phyloP scores from a whole-genome alignment of 345 rosid genomes.

The Pistacia vera region DNA sequence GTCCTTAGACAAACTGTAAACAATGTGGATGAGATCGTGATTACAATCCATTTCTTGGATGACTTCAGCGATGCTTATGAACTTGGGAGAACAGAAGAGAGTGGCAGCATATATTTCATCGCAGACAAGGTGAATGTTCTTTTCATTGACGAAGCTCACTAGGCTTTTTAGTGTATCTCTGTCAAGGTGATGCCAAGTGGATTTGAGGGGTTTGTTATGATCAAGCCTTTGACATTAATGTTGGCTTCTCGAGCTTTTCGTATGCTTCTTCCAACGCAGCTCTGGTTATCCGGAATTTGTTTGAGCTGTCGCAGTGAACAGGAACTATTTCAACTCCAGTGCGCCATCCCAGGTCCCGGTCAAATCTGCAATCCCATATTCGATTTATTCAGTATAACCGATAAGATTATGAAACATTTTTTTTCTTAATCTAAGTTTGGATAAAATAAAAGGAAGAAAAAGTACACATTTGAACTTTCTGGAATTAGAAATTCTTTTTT shows the following conservation, averaged over 20 bases:
- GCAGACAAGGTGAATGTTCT: slow-evolving; percentile 71
- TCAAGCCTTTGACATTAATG: slow-evolving; percentile 68
- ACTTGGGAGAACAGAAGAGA: slow-evolving; percentile 52
- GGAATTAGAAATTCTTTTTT: too few relatives aligned
- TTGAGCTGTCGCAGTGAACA: slow-evolving; percentile 65
- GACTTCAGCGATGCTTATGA: slow-evolving; percentile 68
- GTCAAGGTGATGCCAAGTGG: slow-evolving; percentile 76
- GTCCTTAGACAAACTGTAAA: slow-evolving; percentile 89
- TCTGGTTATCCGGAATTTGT: slow-evolving; percentile 56
- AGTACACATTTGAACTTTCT: too few relatives aligned
- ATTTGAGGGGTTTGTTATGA: slow-evolving; percentile 84
- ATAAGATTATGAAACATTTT: not conserved
- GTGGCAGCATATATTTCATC: slow-evolving; percentile 88
- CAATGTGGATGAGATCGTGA: slow-evolving; percentile 64
- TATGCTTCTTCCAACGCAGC: slow-evolving; percentile 64
- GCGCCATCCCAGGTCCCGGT: slow-evolving; percentile 81
- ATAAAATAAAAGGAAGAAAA: too few relatives aligned
- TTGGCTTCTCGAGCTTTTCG: slow-evolving; percentile 41
- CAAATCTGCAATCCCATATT: slow-evolving; percentile 51
- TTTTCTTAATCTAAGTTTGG: too few relatives aligned
- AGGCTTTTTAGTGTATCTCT: slow-evolving; percentile 46
- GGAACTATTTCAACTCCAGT: slow-evolving; percentile 72
- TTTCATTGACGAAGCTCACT: slow-evolving; percentile 49
- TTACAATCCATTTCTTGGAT: slow-evolving; percentile 48
- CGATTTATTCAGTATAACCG: not conserved